Evolutionary conservation across 75 land plant species (phyloP).

Genomic region (Cupressus sempervirens): DNA sequence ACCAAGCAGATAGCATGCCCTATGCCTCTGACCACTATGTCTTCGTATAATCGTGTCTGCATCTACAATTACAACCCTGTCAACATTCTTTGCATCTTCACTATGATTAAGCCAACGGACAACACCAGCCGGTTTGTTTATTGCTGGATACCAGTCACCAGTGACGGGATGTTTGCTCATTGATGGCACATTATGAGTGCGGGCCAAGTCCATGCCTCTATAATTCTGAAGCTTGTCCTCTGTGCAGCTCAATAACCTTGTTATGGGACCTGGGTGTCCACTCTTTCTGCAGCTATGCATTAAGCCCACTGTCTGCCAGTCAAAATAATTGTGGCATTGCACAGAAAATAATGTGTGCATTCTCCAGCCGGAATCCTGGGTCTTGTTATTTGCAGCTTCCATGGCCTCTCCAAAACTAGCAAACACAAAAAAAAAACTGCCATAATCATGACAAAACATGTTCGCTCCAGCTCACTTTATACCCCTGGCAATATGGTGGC

Average conservation of each 20-base stretch:
- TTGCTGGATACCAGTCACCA: constrained; percentile 98
- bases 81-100: constrained; percentile 82
- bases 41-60: constrained; percentile 89
- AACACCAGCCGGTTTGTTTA: constrained; percentile 94
- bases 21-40: no score
- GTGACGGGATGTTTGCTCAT: constrained; percentile 94
- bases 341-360: constrained; percentile 94
- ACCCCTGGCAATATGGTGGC: constrained; percentile 60
- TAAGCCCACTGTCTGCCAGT: constrained; percentile 97
- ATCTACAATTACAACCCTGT: constrained; percentile 95
- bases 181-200: constrained; percentile 85
- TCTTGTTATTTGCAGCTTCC: neutral
- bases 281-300: constrained; percentile 81
- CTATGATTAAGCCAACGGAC: constrained; percentile 91
- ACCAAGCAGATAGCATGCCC: no score
- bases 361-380: constrained; percentile 49
- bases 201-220: constrained; percentile 81
- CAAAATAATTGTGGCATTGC: constrained; percentile 89
- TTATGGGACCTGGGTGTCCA: constrained; percentile 79
- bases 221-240: constrained; percentile 62
- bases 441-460: constrained; percentile 2
- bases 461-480: neutral
- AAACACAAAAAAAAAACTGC: neutral
- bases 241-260: constrained; percentile 91
- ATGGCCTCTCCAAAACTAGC: constrained; percentile 2